Evolutionary conservation across 495 filamentous ascomycete genomes (phyloP).

Genomic region (Aspergillus haitiensis): DNA sequence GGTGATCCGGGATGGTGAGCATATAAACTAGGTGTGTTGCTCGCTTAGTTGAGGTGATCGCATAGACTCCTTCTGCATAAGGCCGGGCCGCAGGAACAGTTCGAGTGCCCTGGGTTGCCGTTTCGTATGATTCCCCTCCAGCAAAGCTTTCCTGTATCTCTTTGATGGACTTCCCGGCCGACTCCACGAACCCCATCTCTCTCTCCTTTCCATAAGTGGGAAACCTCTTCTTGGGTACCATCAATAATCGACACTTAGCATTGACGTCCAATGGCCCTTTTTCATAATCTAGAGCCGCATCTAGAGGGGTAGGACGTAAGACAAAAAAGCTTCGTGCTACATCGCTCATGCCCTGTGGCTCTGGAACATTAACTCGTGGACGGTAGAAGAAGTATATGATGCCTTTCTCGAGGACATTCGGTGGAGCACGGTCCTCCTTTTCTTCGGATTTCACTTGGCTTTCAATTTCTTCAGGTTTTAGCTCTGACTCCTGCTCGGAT

Average conservation of each 20-base stretch:
- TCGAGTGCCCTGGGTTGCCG: constrained; percentile 73
- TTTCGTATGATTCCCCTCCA: constrained; percentile 65
- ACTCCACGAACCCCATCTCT: constrained; percentile 86
- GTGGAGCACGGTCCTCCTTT: constrained; percentile 59
- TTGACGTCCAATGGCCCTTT: constrained; percentile 60
- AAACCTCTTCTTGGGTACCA: constrained; percentile 83
- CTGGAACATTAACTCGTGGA: constrained; percentile 69
- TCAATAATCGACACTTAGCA: constrained; percentile 68
- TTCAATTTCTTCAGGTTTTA: constrained; percentile 24
- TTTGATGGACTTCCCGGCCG: constrained; percentile 62
- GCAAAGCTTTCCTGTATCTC: constrained; percentile 75
- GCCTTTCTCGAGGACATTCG: constrained; percentile 86
- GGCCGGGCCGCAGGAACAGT: constrained; percentile 69
- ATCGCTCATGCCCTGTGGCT: constrained; percentile 68
- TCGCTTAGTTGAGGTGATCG: constrained; percentile 68
- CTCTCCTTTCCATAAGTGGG: constrained; percentile 69
- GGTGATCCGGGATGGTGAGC: constrained; percentile 70
- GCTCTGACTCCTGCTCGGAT: constrained; percentile 12
- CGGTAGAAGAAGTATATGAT: constrained; percentile 94
- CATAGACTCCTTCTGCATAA: constrained; percentile 85
- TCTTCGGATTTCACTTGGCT: constrained; percentile 41
- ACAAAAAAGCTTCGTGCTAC: constrained; percentile 81
- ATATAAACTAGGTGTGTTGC: constrained; percentile 80
- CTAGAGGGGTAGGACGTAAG: constrained; percentile 71
- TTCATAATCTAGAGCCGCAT: constrained; percentile 60